Base-by-base conservation (phyloP, 2,329 filamentous ascomycete genomes). In the Fusarium luffae region DNA sequence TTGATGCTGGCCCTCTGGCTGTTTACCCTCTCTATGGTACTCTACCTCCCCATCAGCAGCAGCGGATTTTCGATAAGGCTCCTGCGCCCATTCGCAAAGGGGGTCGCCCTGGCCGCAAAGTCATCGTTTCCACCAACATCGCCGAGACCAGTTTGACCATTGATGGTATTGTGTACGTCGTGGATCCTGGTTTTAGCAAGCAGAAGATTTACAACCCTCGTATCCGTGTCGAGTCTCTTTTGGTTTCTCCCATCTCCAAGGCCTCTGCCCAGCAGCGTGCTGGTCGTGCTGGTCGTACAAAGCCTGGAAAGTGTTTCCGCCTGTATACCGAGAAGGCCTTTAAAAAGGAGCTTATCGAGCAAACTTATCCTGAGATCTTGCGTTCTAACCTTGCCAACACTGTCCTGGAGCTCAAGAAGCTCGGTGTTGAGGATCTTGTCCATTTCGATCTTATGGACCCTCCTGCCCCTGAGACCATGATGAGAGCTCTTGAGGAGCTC, bases 381-480 rank as follows among this genome's bases (percentile, higher is more conserved):
- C 90, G 94, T 27, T 98, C 95, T 32, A 99, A 99, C 79, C 85
- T 99, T 70, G 91, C 96, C 64, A 97, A 94, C 75, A 99, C 96
- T 0, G 96, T 99, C 2, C 84, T 99, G 47, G 96, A 99, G 80
- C 84, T 99, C 77, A 98, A 98, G 86, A 98, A 99, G 83, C 90
- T 99, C 41, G 96, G 96, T 46, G 90, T 99, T 28, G 90, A 97
- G 73, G 96, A 99, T 80, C 85, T 99, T 51, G 96, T 99, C 13
- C 96, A 99, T 82, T 99, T 99, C 77, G 97, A 99, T 78, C 86
- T 99, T 49, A 98, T 99, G 95, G 96, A 99, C 75, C 96, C 96
- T 25, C 96, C 96, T 1, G 95, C 97, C 3, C 97, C 96, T 0
- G 97, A 99, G 83, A 99, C 97, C 12, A 90, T 99, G 81, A 99